Conservation (phyloP, 768 basidiomycete genomes). For the Boletus patriciae region DNA sequence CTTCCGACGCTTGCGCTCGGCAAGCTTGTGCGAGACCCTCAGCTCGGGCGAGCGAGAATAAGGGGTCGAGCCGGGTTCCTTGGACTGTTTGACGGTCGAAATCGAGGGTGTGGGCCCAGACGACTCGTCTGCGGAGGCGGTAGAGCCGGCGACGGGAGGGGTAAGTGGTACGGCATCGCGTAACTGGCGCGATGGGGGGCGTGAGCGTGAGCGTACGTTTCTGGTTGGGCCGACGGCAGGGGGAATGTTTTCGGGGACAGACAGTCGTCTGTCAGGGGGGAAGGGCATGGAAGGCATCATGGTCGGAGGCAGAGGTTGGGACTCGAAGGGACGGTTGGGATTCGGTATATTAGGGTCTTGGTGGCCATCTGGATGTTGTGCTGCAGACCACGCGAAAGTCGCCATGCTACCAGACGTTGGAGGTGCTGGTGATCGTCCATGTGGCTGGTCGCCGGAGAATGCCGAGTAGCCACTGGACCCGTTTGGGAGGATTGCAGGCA, state of each 20-base stretch:
- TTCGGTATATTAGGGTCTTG: slow-evolving; percentile 44
- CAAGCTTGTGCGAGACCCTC: slow-evolving; percentile 93
- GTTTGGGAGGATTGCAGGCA: slow-evolving; percentile 68
- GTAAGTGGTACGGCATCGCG: slow-evolving; percentile 43
- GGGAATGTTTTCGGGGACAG: slow-evolving; percentile 60
- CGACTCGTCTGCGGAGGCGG: slow-evolving; percentile 42
- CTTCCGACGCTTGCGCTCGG: slow-evolving; percentile 93
- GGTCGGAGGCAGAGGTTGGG: slow-evolving; percentile 44
- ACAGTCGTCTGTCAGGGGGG: slow-evolving; percentile 71
- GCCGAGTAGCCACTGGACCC: slow-evolving; percentile 56
- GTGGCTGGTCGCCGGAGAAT: slow-evolving; percentile 63
- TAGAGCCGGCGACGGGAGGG: slow-evolving; percentile 38
- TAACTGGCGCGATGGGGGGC: slow-evolving; percentile 66
- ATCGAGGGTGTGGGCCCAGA: slow-evolving; percentile 37
- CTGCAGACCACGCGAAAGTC: slow-evolving; percentile 71
- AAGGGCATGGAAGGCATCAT: slow-evolving; percentile 62
- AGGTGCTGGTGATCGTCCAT: slow-evolving; percentile 56
- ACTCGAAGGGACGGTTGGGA: slow-evolving; percentile 48
- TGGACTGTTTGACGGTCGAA: slow-evolving; percentile 38
- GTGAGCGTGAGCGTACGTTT: slow-evolving; percentile 63
- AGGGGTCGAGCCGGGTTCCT: slow-evolving; percentile 64
- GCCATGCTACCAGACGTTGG: slow-evolving; percentile 61
- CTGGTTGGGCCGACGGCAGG: slow-evolving; percentile 48
- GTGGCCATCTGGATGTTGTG: slow-evolving; percentile 46
- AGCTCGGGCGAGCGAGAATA: slow-evolving; percentile 96